These are phyloP conservation scores for Bacidia rubella DNA, from an alignment of 495 filamentous ascomycete species.

Conservation along the genomic window DNA sequence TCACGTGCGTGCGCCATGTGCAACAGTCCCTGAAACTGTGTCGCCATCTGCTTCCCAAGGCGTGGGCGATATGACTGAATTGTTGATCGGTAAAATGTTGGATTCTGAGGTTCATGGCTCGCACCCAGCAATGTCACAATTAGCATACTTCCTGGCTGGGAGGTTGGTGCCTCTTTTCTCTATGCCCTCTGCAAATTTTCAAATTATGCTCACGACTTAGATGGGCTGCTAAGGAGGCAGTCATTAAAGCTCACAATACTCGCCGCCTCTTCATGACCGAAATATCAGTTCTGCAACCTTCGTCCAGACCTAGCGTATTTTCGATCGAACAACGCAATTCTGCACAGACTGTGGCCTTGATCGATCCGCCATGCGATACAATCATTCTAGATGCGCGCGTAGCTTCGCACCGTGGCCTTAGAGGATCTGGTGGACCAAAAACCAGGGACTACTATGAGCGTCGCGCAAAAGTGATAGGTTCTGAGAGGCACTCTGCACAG, in stretches of 20 bases:
- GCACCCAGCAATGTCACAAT: conserved; percentile 5
- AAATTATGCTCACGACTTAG: conserved; percentile 15
- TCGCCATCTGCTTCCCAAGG: neutral
- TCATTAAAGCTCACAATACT: conserved; percentile 42
- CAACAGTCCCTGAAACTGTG: too few relatives aligned
- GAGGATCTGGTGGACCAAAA: neutral
- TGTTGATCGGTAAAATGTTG: neutral
- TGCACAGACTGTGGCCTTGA: conserved; percentile 9
- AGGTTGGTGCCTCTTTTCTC: conserved; percentile 26
- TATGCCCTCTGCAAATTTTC: neutral
- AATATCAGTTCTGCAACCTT: conserved; percentile 26
- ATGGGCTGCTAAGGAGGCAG: conserved; percentile 53
- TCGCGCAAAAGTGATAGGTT: conserved; percentile 9
- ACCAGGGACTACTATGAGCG: conserved; percentile 1
- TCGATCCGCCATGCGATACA: conserved; percentile 11
- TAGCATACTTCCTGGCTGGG: conserved; percentile 33
- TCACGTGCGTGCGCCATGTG: too few relatives aligned
- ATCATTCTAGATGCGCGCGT: conserved; percentile 8
- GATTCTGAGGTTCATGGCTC: neutral
- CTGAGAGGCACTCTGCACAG: conserved; percentile 13
- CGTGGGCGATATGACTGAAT: neutral
- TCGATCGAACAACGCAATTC: neutral
- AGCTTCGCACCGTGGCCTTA: conserved; percentile 6
- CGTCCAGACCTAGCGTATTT: neutral
- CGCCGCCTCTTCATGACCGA: conserved; percentile 32